Base-by-base conservation (phyloP, 192 early-diverging fungal genomes). In the Backusella luteola region DNA sequence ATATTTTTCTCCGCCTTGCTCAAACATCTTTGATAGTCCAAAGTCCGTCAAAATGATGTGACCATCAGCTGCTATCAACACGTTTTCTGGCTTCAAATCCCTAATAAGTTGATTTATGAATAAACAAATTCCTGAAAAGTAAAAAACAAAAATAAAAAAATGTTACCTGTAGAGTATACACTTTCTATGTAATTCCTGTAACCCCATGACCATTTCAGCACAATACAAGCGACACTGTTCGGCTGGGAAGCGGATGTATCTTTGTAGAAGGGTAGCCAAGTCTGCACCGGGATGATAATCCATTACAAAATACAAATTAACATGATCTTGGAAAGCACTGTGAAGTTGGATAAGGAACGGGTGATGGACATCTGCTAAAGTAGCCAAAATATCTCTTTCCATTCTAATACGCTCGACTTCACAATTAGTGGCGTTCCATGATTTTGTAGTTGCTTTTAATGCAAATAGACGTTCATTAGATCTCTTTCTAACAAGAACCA, bases 11-110 rank as follows among this genome's bases (percentile, higher is more conserved):
- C 46, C 67, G 17, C 75, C 77, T 32, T 67, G 44, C 6, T 76
- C 68, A 29, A 83, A 89, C 75, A 86, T 94, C 83, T 99, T 99
- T 34, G 91, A 93, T 4, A 99, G 86, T 3, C 97, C 96, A 88
- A 98, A 99, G 76, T 99, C 97, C 1, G 96, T 97, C 59, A 99
- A 82, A 9, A 95, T 86, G 19, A 97, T 81, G 75, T 97, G 95
- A n/a, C 96, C 96, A 23, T 93, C 89, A 1, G 79, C 73, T 46
- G 90, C 90, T 3, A 98, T 77, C 4, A 95, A 79, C 56, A 92
- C 89, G 78, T 93, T 93, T 71, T 93, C 93, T 11, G 92, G 93
- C 83, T 95, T 95, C 38, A 91, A 76, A 73, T 94, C 96, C 59
- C 95, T 85, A 66, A 77, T 66, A 35, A 26, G 39, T 36, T 23